Evolutionary conservation across 441 rosid species (phyloP).

Genomic region (Lepidium campestre): DNA sequence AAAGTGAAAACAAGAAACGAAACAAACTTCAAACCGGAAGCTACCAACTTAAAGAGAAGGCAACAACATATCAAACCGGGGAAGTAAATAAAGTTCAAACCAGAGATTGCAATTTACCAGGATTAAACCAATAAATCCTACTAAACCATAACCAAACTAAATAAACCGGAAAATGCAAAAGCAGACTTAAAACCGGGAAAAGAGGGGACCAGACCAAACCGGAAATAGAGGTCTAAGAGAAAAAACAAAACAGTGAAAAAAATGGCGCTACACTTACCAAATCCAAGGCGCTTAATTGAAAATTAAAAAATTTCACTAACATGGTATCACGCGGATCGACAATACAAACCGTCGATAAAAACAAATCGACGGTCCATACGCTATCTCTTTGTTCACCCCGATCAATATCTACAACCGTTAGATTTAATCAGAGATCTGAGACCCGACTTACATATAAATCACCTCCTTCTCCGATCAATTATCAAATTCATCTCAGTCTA

Average conservation of each 20-base stretch:
- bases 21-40: no score
- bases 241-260: background rate
- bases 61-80: no score
- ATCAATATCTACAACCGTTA: slow-evolving; percentile 6
- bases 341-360: background rate
- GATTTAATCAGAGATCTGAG: background rate
- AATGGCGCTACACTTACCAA: background rate
- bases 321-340: background rate
- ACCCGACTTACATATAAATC: slow-evolving; percentile 1
- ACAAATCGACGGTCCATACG: background rate
- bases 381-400: background rate
- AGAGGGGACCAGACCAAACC: no score
- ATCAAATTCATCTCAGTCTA: background rate
- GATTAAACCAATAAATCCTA: no score
- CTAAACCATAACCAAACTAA: no score
- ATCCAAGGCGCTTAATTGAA: background rate
- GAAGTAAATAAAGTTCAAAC: no score
- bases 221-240: background rate
- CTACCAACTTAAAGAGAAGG: no score
- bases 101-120: no score
- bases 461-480: background rate
- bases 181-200: no score
- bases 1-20: no score
- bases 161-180: no score
- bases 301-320: background rate